Base-by-base conservation (phyloP, 106 monocot genomes). In the Alisma plantagoaquatica region DNA sequence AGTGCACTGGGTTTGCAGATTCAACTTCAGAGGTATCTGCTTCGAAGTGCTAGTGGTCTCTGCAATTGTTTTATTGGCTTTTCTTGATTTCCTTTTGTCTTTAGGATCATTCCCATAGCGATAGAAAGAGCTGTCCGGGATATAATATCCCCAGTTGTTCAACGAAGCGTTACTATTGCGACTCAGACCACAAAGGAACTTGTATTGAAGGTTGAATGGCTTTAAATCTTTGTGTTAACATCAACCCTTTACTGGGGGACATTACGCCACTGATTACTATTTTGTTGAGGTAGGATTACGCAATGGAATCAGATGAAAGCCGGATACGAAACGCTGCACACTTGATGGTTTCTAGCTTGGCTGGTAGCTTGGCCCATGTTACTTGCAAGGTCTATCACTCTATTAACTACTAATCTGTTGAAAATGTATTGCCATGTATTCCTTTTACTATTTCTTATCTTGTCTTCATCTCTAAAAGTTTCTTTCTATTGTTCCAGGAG, bases 291-390 rank as follows among this genome's bases (percentile, higher is more conserved):
- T 31, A 98, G 96, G 96, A 98, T 53, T 98, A 81, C 72, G 75
- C 81, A 18, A 66, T 90, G 81, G 96, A 98, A 61, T 68, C 82
- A 16, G 89, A 98, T 76, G 89, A 84, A 33, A 70, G 49, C 64
- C 71, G 63, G 2, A 76, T 98, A 69, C 68, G 51, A 42, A 69
- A 78, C 59, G 77, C 96, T 58, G 89, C 96, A 28, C 89, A 66
- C 32, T 58, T 84, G 47, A 98, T 98, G 96, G 89, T 85, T 30
- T 77, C 73, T 27, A 81, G 78, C 54, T 72, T 98, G 74, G 84
- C 89, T 65, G 89, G 89, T 69, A 98, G 96, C 72, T 70, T 98
- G 51, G 89, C 96, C 22, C 89, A 98, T 82, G 89, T 89, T 45
- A 89, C 96, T 41, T 98, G 85, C 89, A 98, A 98, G 96, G 96